These are phyloP conservation scores for Cryptosporidium ryanae DNA, from an alignment of 169 alveolate genomes.

Conservation along the genomic window DNA sequence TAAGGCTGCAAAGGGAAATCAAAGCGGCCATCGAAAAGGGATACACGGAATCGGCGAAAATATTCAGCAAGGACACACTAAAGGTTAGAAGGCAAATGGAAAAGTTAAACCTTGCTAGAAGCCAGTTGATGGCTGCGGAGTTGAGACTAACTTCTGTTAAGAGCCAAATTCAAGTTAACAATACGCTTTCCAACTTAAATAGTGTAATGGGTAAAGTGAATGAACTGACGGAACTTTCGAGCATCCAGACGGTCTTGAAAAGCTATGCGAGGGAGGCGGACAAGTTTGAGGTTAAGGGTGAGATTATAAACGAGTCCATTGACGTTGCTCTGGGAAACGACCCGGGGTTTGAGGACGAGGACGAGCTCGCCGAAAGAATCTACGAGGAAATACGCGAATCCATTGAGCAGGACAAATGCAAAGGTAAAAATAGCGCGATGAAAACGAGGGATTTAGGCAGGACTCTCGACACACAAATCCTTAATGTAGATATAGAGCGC, in stretches of 20 bases:
- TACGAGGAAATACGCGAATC: conserved; percentile 25
- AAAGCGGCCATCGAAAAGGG: conserved; percentile 48
- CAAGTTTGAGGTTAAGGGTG: conserved; percentile 56
- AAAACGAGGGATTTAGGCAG: not conserved
- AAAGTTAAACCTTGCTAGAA: conserved; percentile 45
- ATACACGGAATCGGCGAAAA: conserved; percentile 45
- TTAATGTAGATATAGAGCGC: not conserved
- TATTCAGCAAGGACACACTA: conserved; percentile 55
- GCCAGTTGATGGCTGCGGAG: conserved; percentile 71
- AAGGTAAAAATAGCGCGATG: not conserved
- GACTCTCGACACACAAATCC: not conserved
- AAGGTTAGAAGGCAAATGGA: conserved; percentile 54
- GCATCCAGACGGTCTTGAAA: conserved; percentile 35
- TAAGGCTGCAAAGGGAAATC: conserved; percentile 14
- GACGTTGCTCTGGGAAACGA: conserved; percentile 58
- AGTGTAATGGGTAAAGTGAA: conserved; percentile 62
- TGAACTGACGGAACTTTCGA: conserved; percentile 43
- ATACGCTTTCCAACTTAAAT: conserved; percentile 30
- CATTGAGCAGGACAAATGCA: not conserved
- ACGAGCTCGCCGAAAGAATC: conserved; percentile 23
- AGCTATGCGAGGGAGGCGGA: conserved; percentile 63
- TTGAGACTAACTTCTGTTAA: conserved; percentile 48
- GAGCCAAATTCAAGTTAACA: conserved; percentile 66
- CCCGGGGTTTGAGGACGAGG: conserved; percentile 39
- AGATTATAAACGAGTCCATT: conserved; percentile 51